phyloP scores from a whole-genome alignment of 805 yeast genomes.

The Cyberlindnera galapagoensis region DNA sequence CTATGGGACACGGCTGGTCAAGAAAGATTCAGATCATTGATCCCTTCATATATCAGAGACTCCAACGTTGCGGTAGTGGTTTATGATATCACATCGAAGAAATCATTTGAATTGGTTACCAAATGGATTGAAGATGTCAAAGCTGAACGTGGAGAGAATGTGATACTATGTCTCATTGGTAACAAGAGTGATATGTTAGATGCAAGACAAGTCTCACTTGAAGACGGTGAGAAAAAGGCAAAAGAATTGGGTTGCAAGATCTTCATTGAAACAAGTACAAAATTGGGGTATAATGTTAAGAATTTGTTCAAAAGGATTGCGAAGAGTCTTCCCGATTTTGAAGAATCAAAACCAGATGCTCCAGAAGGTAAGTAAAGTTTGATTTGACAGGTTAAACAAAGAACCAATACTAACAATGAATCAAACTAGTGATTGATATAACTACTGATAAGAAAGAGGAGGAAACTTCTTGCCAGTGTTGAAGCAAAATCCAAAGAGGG shows the following conservation, averaged over 20 bases:
- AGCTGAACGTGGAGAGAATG: constrained; percentile 88
- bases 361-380: constrained; percentile 19
- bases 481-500: too few species aligned
- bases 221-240: constrained; percentile 80
- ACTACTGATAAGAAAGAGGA: constrained; percentile 18
- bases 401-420: constrained; percentile 10
- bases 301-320: constrained; percentile 86
- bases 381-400: background rate
- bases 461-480: constrained; percentile 22
- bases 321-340: constrained; percentile 81
- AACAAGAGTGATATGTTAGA: constrained; percentile 80
- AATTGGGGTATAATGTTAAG: constrained; percentile 92
- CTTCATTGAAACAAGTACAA: constrained; percentile 90
- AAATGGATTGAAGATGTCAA: constrained; percentile 95
- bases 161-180: constrained; percentile 85
- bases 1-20: constrained; percentile 99
- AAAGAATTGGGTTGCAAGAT: constrained; percentile 67
- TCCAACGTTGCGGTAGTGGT: constrained; percentile 96
- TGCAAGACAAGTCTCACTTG: constrained; percentile 72
- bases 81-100: constrained; percentile 84
- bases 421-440: constrained; percentile 22
- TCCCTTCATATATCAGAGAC: constrained; percentile 93
- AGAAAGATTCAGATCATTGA: constrained; percentile 89
- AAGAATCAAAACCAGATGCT: constrained; percentile 24
- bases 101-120: constrained; percentile 74